phyloP scores from a whole-genome alignment of 768 basidiomycete species.

The Suillus brevipes region DNA sequence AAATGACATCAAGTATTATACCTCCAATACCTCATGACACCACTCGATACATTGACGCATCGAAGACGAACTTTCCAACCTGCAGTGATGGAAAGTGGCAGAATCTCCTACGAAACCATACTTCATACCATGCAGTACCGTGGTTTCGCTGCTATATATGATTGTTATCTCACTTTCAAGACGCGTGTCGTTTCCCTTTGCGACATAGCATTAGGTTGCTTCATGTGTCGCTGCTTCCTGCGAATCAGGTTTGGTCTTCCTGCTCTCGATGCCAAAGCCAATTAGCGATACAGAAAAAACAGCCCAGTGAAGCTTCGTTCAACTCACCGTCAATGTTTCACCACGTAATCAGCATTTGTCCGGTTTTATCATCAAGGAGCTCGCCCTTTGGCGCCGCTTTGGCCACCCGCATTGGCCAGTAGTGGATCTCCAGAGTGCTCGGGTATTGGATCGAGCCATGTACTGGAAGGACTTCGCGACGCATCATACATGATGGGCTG shows the following conservation, averaged over 20 bases:
- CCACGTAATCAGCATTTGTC: not conserved
- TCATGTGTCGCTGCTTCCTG: not conserved
- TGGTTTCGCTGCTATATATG: not conserved
- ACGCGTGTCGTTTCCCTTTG: not conserved
- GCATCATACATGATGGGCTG: not conserved
- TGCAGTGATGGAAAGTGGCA: not conserved
- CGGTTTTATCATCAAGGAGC: not conserved
- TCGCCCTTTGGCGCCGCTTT: not conserved
- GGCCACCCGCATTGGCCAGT: not conserved
- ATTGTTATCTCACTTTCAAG: not conserved
- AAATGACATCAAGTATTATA: not conserved
- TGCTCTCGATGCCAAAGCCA: conserved; percentile 1
- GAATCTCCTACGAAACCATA: not conserved
- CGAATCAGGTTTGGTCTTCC: not conserved
- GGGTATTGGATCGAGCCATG: not conserved
- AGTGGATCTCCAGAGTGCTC: not conserved
- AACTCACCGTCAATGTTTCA: not conserved
- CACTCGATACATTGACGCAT: not conserved
- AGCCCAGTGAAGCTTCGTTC: not conserved
- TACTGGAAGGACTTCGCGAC: not conserved
- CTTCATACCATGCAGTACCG: not conserved
- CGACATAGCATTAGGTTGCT: not conserved
- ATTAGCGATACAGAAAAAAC: not conserved
- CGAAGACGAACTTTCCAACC: not conserved
- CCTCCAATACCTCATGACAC: not conserved